Percentiles rank a stretch among this genome's conserved stretches.
These are phyloP conservation scores for Neonectria hederae DNA, from an alignment of 2,329 filamentous ascomycete genomes.

Conservation along the genomic window DNA sequence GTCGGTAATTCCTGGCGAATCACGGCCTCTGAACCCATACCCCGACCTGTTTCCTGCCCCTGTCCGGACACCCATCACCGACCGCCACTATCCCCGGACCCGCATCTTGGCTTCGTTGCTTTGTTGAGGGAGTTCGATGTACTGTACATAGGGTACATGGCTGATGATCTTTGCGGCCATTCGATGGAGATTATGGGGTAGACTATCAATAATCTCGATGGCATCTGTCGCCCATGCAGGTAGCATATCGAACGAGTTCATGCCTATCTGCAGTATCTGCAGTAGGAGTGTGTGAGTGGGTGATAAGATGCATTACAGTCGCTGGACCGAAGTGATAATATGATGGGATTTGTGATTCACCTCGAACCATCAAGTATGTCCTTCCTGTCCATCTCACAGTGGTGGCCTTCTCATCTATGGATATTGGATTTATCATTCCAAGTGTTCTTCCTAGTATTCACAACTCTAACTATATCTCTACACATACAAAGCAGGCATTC, in stretches of 20 bases:
- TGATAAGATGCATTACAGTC: neutral
- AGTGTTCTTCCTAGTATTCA: neutral
- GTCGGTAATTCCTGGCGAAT: constrained; percentile 35
- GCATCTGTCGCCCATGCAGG: neutral
- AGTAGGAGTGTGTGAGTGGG: neutral
- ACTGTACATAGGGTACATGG: constrained; percentile 11
- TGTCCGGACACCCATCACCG: constrained; percentile 13
- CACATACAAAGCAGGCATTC: neutral
- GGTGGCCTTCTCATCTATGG: neutral
- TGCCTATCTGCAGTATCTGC: neutral
- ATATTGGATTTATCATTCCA: neutral
- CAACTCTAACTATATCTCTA: neutral
- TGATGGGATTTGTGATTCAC: neutral
- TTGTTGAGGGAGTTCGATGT: neutral
- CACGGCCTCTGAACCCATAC: constrained; percentile 13
- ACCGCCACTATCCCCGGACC: constrained; percentile 13
- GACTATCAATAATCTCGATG: constrained; percentile 1
- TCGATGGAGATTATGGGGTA: constrained; percentile 15
- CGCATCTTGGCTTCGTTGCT: constrained; percentile 3
- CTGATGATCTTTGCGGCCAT: neutral
- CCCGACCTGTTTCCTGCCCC: constrained; percentile 7
- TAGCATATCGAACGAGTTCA: neutral
- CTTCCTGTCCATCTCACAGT: neutral
- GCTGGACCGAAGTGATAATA: neutral
- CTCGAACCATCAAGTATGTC: neutral